A percentile compares a stretch with the other conserved stretches of the same genome.
Evolutionary conservation across 2,329 filamentous ascomycete species (phyloP).

Genomic region (Nigrospora osmanthi): DNA sequence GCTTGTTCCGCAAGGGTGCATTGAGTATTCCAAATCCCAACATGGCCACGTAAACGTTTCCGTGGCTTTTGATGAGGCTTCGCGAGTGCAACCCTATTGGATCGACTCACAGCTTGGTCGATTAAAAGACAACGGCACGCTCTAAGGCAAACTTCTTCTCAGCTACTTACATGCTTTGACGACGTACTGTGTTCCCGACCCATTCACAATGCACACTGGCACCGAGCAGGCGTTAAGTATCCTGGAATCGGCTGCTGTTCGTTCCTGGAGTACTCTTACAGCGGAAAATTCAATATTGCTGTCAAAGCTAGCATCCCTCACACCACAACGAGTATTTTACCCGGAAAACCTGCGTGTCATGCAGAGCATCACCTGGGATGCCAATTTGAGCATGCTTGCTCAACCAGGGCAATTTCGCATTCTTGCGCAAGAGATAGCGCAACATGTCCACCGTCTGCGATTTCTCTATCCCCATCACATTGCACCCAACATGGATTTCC

Average conservation of each 20-base stretch:
- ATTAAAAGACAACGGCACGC: slow-evolving; percentile 38
- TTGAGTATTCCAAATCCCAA: slow-evolving; percentile 5
- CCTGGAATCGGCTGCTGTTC: slow-evolving; percentile 36
- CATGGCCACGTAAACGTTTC: slow-evolving; percentile 3
- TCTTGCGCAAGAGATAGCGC: slow-evolving; percentile 25
- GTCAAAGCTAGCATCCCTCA: slow-evolving; percentile 26
- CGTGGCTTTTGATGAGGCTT: slow-evolving; percentile 2
- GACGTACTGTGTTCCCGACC: slow-evolving; percentile 41
- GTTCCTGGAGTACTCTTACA: slow-evolving; percentile 35
- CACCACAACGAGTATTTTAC: slow-evolving; percentile 36
- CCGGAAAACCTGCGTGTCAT: slow-evolving; percentile 31
- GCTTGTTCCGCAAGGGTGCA: slow-evolving; percentile 26
- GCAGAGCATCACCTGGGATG: slow-evolving; percentile 37
- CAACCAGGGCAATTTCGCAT: slow-evolving; percentile 36
- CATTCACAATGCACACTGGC: slow-evolving; percentile 38
- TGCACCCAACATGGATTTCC: not conserved
- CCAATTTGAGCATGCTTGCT: slow-evolving; percentile 25
- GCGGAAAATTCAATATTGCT: slow-evolving; percentile 26
- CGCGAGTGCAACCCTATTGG: slow-evolving; percentile 30
- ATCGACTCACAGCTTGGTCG: slow-evolving; percentile 41
- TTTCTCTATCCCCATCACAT: slow-evolving; percentile 19
- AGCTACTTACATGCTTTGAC: slow-evolving; percentile 47
- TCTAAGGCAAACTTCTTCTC: slow-evolving; percentile 45
- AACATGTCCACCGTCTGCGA: slow-evolving; percentile 16
- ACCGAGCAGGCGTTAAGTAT: slow-evolving; percentile 45